Base-by-base conservation (phyloP, 805 yeast genomes). In the Myxozyma neotropica region DNA sequence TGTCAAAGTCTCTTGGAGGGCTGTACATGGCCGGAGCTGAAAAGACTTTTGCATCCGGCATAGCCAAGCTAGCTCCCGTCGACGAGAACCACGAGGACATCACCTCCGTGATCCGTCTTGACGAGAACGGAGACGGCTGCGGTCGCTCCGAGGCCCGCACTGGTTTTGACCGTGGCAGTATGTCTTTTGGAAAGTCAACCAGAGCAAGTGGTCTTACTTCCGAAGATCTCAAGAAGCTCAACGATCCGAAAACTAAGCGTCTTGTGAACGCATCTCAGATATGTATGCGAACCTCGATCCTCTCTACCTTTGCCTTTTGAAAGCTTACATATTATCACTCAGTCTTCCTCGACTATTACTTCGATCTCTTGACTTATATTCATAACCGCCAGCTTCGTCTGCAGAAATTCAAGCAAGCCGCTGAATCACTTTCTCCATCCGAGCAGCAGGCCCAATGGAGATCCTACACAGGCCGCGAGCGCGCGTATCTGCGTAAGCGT, bases 281-380 rank as follows among this genome's bases (percentile, higher is more conserved):
- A 6, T 61, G 63, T 61, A 31, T 19, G 64, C 50, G 6, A 10
- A n/a, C n/a, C 33, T 10, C 10, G 33, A 6, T 4, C 24, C 40
- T 45, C 12, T 51, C 52, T 33, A 7, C 33, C 10, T 29, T 10
- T 10, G 33, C 10, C 33, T 29, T 10, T 10, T 29, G 33, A 29
- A 7, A 7, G 33, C 33, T 29, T 29, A 29, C 33, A 7, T 29
- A 29, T 29, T 29, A 10, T 29, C 33, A 29, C 33, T 7, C 91
- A 83, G 95, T 87, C 75, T 94, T 94, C 69, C 79, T 94, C 59
- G 99, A 94, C 73, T 90, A 92, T 74, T 94, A 94, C 73, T 93
- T 96, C 75, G 99, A 94, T 73, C 85, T 88, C 84, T 87, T 94
- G 75, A 96, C 90, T 71, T 94, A 94, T 71, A 88, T 93, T 33